Conservation (phyloP, 495 filamentous ascomycete species). For the Neurospora sp. region DNA sequence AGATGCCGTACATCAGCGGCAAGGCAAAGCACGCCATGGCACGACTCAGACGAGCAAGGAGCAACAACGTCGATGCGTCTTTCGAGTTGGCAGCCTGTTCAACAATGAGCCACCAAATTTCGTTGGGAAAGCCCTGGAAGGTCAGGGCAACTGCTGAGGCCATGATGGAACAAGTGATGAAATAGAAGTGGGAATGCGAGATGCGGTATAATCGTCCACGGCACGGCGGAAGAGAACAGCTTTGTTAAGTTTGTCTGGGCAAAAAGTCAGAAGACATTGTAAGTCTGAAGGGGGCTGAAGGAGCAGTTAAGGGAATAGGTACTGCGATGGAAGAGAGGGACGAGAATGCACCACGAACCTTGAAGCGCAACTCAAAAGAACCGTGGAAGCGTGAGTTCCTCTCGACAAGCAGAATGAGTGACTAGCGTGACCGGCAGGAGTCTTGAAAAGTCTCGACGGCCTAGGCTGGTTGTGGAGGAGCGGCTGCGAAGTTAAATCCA, state of each 20-base stretch:
- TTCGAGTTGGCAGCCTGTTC: constrained; percentile 39
- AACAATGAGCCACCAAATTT: constrained; percentile 51
- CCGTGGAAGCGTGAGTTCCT: neutral
- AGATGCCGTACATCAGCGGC: constrained; percentile 48
- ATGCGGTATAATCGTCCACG: neutral
- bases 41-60: constrained; percentile 39
- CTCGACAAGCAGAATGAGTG: neutral
- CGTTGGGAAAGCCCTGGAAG: constrained; percentile 35
- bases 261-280: neutral
- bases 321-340: neutral
- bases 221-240: neutral
- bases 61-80: constrained; percentile 49
- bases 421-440: neutral
- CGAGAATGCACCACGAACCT: neutral
- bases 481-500: neutral
- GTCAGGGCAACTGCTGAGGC: neutral
- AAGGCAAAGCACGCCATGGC: constrained; percentile 47
- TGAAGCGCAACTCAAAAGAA: neutral
- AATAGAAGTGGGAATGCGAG: neutral
- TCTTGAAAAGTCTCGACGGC: neutral
- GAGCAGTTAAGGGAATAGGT: neutral
- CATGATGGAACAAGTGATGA: neutral
- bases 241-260: neutral
- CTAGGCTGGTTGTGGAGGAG: neutral
- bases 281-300: neutral